Conservation (phyloP, 78 protist species). For the Creolimax fragrantissima region DNA sequence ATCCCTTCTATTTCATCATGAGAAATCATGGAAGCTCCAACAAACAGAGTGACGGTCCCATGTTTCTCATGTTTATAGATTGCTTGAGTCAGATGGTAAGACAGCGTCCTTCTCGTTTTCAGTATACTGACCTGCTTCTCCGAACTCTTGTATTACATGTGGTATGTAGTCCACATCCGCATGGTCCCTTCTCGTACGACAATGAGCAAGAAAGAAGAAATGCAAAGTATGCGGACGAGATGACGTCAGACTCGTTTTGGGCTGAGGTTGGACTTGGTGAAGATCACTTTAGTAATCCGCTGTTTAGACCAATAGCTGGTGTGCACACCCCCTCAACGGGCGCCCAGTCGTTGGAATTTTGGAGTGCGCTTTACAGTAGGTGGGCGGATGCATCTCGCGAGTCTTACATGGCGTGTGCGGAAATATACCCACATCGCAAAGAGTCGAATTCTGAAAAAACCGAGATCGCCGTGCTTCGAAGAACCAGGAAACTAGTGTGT, state of each 20-base stretch:
- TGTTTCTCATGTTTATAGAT: conserved; percentile 87
- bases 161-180: background rate
- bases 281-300: background rate
- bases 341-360: background rate
- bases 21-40: background rate
- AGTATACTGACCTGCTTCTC: conserved; percentile 52
- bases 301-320: background rate
- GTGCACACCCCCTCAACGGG: background rate
- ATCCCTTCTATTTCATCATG: conserved; percentile 39
- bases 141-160: background rate
- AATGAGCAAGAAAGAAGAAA: background rate
- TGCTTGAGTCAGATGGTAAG: conserved; percentile 60
- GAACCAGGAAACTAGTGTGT: background rate
- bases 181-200: background rate
- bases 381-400: background rate
- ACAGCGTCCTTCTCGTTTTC: conserved; percentile 69
- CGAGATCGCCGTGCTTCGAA: background rate
- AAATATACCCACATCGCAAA: background rate
- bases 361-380: background rate
- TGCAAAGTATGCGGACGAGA: background rate
- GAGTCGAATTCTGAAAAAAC: background rate
- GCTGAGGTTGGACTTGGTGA: background rate
- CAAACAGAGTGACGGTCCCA: conserved; percentile 61
- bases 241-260: background rate
- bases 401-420: background rate